Evolutionary conservation across 2,329 filamentous ascomycete genomes (phyloP).

Genomic region (Sphaerulina musiva): DNA sequence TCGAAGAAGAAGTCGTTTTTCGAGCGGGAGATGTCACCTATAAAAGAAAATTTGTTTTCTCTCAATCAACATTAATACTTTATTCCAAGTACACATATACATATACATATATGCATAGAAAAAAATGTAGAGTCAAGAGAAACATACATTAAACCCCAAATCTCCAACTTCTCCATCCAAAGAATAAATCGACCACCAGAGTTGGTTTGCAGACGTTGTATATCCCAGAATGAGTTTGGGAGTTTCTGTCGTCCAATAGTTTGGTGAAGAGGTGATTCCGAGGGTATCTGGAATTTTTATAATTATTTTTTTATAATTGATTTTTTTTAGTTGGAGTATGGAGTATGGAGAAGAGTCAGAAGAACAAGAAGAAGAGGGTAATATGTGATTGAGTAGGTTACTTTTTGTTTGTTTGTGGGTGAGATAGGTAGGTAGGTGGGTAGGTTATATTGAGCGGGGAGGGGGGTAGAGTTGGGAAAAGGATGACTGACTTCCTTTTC

Average conservation of each 20-base stretch:
- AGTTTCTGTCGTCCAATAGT: slow-evolving; percentile 10
- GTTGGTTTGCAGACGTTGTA: neutral
- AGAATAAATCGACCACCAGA: slow-evolving; percentile 10
- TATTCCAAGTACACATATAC: too few species aligned
- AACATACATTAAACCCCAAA: slow-evolving; percentile 2
- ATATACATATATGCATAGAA: neutral
- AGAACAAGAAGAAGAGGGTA: too few species aligned
- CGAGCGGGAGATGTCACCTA: neutral
- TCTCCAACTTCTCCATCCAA: slow-evolving; percentile 4
- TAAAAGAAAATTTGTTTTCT: neutral
- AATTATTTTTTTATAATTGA: too few species aligned
- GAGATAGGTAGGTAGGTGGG: neutral
- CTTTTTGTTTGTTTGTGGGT: neutral
- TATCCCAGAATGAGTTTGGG: slow-evolving; percentile 12
- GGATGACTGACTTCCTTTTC: neutral
- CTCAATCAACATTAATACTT: too few species aligned
- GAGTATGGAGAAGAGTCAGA: too few species aligned
- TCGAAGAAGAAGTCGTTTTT: neutral
- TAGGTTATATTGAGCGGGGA: too few species aligned
- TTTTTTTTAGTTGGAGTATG: too few species aligned
- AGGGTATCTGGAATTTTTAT: slow-evolving; percentile 20
- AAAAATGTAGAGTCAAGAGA: neutral
- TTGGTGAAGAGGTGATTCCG: slow-evolving; percentile 25
- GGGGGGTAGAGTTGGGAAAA: neutral
- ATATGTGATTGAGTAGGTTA: too few species aligned